Evolutionary conservation across 352 stramenopile genomes (phyloP).

Genomic region (Globisporangium abappressorium): DNA sequence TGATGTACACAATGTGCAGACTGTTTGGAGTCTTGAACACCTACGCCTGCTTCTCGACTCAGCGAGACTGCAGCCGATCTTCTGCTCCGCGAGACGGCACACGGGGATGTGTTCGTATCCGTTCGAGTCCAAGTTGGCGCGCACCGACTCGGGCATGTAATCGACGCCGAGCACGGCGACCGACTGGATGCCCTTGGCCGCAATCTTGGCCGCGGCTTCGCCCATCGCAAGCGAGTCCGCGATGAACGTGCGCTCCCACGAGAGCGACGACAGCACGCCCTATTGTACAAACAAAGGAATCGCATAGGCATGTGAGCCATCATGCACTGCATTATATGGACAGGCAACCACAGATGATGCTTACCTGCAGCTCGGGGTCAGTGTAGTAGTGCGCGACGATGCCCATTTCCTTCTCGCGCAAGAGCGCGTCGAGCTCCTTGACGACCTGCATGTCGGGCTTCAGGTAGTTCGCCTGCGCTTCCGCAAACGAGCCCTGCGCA

Average conservation of each 20-base stretch:
- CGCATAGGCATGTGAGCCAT: not conserved
- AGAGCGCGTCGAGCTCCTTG: slow-evolving; percentile 75
- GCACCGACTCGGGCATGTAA: no score
- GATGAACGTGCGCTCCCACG: slow-evolving; percentile 91
- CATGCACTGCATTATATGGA: not conserved
- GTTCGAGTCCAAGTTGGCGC: no score
- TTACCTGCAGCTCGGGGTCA: slow-evolving; percentile 96
- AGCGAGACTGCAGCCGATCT: slow-evolving; percentile 95
- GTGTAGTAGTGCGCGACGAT: slow-evolving; percentile 98
- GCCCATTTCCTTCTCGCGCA: slow-evolving; percentile 92
- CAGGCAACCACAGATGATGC: slow-evolving; percentile 17
- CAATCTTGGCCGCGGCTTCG: no score
- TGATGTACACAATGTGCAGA: slow-evolving; percentile 98
- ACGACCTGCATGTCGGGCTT: slow-evolving; percentile 85
- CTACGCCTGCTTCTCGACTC: slow-evolving; percentile 92
- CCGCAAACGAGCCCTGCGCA: slow-evolving; percentile 3
- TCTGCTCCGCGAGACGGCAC: slow-evolving; percentile 90
- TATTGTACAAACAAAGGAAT: slow-evolving; percentile 11
- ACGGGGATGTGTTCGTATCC: slow-evolving; percentile 80
- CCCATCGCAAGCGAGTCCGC: no score
- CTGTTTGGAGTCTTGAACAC: slow-evolving; percentile 82
- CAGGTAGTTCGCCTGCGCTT: slow-evolving; percentile 87
- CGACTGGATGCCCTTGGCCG: no score
- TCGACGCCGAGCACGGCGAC: no score
- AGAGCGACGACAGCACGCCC: slow-evolving; percentile 80